A percentile compares a stretch with the other conserved stretches of the same genome.
Conservation (phyloP, 2,329 filamentous ascomycete species). For the Pseudogymnoascus destructans region DNA sequence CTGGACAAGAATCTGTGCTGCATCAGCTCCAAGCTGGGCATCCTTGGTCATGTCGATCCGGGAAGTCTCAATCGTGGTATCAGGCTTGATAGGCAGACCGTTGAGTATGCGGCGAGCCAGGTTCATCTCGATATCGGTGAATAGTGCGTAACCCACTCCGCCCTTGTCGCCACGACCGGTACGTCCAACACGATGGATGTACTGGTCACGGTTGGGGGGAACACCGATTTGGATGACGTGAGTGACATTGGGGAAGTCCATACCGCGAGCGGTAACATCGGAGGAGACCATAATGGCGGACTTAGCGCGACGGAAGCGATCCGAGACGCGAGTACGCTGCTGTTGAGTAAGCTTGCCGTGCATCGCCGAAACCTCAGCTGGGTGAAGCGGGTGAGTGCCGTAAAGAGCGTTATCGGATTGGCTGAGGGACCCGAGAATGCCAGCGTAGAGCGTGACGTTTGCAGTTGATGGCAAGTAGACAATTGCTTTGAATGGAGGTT, state of each 20-base stretch:
- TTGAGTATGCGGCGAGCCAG: slow-evolving; percentile 18
- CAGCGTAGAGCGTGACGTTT: slow-evolving; percentile 52
- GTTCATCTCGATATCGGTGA: slow-evolving; percentile 16
- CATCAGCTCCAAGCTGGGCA: slow-evolving; percentile 22
- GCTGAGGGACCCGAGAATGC: slow-evolving; percentile 33
- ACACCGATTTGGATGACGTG: slow-evolving; percentile 63
- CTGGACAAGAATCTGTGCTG: slow-evolving; percentile 21
- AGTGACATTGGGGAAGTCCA: slow-evolving; percentile 71
- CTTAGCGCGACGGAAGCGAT: slow-evolving; percentile 52
- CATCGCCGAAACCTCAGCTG: slow-evolving; percentile 36
- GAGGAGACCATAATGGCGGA: slow-evolving; percentile 62
- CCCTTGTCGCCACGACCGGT: slow-evolving; percentile 63
- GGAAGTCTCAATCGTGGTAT: slow-evolving; percentile 19
- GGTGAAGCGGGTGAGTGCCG: slow-evolving; percentile 19
- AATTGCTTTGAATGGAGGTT: slow-evolving; percentile 69
- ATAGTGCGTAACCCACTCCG: slow-evolving; percentile 43
- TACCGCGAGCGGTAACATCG: slow-evolving; percentile 68
- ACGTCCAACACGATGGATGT: slow-evolving; percentile 65
- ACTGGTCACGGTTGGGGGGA: slow-evolving; percentile 52
- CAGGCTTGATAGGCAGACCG: slow-evolving; percentile 21
- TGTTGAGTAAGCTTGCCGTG: slow-evolving; percentile 66
- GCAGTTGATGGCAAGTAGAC: slow-evolving; percentile 75
- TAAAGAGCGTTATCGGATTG: slow-evolving; percentile 13
- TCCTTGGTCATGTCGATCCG: slow-evolving; percentile 25
- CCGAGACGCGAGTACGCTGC: slow-evolving; percentile 55